These are phyloP conservation scores for Cymbopogon citratus DNA, from an alignment of 176 grass and related monocot species.

Conservation along the genomic window DNA sequence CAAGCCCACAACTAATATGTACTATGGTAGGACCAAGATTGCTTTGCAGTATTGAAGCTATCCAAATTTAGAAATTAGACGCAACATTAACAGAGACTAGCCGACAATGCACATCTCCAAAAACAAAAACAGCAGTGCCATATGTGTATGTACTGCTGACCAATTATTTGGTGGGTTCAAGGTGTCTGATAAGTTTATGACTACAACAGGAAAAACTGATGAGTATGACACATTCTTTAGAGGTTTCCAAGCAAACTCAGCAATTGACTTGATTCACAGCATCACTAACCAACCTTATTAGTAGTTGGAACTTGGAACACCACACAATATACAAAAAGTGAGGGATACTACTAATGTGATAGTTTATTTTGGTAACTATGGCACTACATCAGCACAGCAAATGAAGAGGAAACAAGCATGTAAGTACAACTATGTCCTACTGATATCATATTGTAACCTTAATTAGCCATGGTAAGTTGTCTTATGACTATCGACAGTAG, in stretches of 20 bases:
- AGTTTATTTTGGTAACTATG: not conserved
- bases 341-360: not conserved
- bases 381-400: not conserved
- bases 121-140: not conserved
- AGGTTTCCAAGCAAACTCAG: not conserved
- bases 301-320: not conserved
- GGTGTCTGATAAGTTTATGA: not conserved
- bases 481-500: not conserved
- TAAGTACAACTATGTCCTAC: not conserved
- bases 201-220: not conserved
- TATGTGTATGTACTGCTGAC: not conserved
- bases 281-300: not conserved
- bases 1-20: not conserved
- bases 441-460: not conserved
- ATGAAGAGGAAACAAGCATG: constrained; percentile 8
- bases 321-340: not conserved
- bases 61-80: not conserved
- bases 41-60: not conserved
- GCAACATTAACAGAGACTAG: not conserved
- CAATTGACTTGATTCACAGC: not conserved
- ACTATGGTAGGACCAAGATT: constrained; percentile 1
- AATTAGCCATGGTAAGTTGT: not conserved
- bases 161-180: not conserved
- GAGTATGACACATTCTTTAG: not conserved
- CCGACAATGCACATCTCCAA: not conserved